Conservation (phyloP, 73 alveolate species). For the Strombidium stylifer region DNA sequence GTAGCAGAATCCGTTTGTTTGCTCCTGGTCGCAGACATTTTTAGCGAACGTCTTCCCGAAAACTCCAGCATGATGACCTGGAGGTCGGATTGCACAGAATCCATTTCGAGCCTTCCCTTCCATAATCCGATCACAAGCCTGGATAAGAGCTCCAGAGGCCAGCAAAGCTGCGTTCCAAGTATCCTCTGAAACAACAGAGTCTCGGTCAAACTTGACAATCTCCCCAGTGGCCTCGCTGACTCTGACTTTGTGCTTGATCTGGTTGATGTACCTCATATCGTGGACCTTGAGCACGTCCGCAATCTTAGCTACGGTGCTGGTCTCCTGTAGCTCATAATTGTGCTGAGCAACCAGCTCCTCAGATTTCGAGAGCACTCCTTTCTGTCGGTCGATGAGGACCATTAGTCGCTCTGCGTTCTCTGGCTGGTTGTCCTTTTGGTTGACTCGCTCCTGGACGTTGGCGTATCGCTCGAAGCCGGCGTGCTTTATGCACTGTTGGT, state of each 20-base stretch:
- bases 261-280: constrained; percentile 36
- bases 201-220: constrained; percentile 42
- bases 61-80: constrained; percentile 95
- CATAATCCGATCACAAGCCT: constrained; percentile 87
- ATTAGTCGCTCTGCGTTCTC: constrained; percentile 62
- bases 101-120: constrained; percentile 78
- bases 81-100: constrained; percentile 94
- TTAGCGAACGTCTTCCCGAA: constrained; percentile 77
- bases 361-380: constrained; percentile 31
- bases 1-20: constrained; percentile 92
- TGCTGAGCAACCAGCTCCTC: constrained; percentile 9
- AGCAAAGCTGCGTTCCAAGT: constrained; percentile 66
- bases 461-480: constrained; percentile 47
- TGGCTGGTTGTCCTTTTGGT: constrained; percentile 39
- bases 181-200: constrained; percentile 42
- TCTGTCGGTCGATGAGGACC: constrained; percentile 43
- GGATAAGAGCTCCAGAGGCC: constrained; percentile 92
- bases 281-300: constrained; percentile 59
- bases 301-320: background rate
- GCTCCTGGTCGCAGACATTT: constrained; percentile 8
- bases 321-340: background rate
- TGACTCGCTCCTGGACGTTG: background rate
- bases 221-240: background rate
- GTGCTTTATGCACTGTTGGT: constrained; percentile 23
- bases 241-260: constrained; percentile 5